Evolutionary conservation across 805 yeast genomes (phyloP), one percentile per base, ranked within the genome.

Genomic region (Pichia phayaonensis): DNA sequence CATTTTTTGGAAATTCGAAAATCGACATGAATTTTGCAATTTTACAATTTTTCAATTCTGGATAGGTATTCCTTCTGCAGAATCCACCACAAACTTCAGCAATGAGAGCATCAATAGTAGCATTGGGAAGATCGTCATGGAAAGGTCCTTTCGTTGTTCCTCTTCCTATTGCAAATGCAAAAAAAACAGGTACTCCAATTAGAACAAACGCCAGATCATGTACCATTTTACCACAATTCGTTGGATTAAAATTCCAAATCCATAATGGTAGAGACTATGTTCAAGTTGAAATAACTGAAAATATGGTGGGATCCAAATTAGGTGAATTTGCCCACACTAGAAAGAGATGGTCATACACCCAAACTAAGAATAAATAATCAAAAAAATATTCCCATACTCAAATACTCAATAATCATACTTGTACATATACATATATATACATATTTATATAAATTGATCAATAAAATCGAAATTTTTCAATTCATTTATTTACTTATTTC

Each of bases 311-410:
- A 20, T 79, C 83, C 58, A 94, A 92, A 65, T 72, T 94, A 50
- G 99, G 99, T 2, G 97, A 92, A 67, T 94, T 88, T 72, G 96
- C 95, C 2, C 88, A 90, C 49, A 94, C 99, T 1, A 80, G 98
- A 70, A 87, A 88, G 78, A 81, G 84, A 65, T 88, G 87, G 69
- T 81, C 79, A 55, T 90, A 86, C 71, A 86, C 90, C 47, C 86
- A 78, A 67, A 80, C 90, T 34, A 84, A 84, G 75, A 84, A 83
- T 62, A 77, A 72, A 61, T 68, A 58, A 52, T 29, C 34, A 13
- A 3, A 29, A 40, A 27, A 16, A 18, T 8, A 24, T 8, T 6
- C 26, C 5, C 26, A 24, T 8, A 24, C 26, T 6, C 26, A 24
- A 5, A 24, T 8, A 24, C 26, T 6, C 26, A 45, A 45, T 38